These are phyloP conservation scores for Epipyxis sp. DNA, from an alignment of 108 stramenopile genomes.

Conservation along the genomic window DNA sequence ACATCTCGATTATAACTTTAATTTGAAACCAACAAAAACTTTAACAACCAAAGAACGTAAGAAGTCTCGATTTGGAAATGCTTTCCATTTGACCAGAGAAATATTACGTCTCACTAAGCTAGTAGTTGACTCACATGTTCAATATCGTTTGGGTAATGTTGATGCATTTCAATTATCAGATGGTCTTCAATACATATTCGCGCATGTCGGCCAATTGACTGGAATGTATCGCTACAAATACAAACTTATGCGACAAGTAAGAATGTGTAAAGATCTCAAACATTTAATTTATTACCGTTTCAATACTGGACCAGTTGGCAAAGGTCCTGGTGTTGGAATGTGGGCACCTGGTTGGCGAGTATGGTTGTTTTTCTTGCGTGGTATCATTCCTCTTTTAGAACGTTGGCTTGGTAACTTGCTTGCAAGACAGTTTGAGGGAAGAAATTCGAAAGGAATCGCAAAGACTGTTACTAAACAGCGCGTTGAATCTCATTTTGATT, in stretches of 20 bases:
- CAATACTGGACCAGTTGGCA: slow-evolving; percentile 99
- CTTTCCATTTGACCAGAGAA: slow-evolving; percentile 97
- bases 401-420: slow-evolving; percentile 97
- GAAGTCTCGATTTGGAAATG: slow-evolving; percentile 80
- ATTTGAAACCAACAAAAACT: slow-evolving; percentile 99
- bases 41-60: slow-evolving; percentile 99
- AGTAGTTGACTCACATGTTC: slow-evolving; percentile 95
- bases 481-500: slow-evolving; percentile 97
- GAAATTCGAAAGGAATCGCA: slow-evolving; percentile 91
- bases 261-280: slow-evolving; percentile 98
- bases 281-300: slow-evolving; percentile 98
- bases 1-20: slow-evolving; percentile 99
- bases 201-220: slow-evolving; percentile 98
- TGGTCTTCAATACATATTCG: slow-evolving; percentile 97
- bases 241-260: slow-evolving; percentile 95
- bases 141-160: slow-evolving; percentile 95
- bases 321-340: slow-evolving; percentile 97
- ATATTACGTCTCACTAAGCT: slow-evolving; percentile 96
- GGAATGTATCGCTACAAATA: slow-evolving; percentile 99
- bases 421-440: slow-evolving; percentile 94
- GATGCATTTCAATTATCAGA: slow-evolving; percentile 98
- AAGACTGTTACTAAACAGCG: slow-evolving; percentile 99
- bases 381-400: slow-evolving; percentile 91
- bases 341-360: slow-evolving; percentile 99
- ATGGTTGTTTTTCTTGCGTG: slow-evolving; percentile 98